Evolutionary conservation across 2,329 filamentous ascomycete genomes (phyloP).

Genomic region (Graphilbum sp.): DNA sequence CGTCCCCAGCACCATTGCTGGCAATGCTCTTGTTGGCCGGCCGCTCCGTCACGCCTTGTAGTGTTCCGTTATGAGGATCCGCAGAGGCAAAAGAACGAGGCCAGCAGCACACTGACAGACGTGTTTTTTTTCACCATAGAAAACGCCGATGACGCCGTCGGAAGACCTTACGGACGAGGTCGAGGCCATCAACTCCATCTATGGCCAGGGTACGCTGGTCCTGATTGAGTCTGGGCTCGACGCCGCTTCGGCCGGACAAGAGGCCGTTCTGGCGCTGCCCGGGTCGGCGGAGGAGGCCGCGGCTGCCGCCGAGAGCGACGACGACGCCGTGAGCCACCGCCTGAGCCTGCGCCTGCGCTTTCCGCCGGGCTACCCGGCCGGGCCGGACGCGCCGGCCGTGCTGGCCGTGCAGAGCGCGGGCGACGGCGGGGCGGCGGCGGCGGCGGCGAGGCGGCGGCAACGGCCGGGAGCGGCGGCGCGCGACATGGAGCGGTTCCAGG

Average conservation of each 20-base stretch:
- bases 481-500: slow-evolving; percentile 51
- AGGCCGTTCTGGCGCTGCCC: slow-evolving; percentile 50
- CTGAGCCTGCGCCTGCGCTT: slow-evolving; percentile 46
- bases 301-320: slow-evolving; percentile 15
- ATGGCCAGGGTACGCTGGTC: slow-evolving; percentile 48
- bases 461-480: slow-evolving; percentile 56
- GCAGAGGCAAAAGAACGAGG: neutral
- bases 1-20: no score
- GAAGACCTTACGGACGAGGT: slow-evolving; percentile 56
- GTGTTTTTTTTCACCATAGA: no score
- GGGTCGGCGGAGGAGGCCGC: slow-evolving; percentile 15
- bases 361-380: slow-evolving; percentile 53
- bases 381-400: slow-evolving; percentile 45
- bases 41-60: no score
- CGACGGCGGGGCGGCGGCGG: slow-evolving; percentile 30
- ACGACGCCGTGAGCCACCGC: slow-evolving; percentile 43
- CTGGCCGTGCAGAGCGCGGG: slow-evolving; percentile 68
- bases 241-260: slow-evolving; percentile 15
- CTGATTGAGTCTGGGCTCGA: slow-evolving; percentile 9
- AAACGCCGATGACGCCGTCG: slow-evolving; percentile 18
- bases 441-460: no score
- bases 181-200: slow-evolving; percentile 73
- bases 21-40: no score
- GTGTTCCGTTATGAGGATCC: no score
- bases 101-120: neutral